Base-by-base conservation (phyloP, 164 flowering plant genomes). In the Macadamia integrifolia region DNA sequence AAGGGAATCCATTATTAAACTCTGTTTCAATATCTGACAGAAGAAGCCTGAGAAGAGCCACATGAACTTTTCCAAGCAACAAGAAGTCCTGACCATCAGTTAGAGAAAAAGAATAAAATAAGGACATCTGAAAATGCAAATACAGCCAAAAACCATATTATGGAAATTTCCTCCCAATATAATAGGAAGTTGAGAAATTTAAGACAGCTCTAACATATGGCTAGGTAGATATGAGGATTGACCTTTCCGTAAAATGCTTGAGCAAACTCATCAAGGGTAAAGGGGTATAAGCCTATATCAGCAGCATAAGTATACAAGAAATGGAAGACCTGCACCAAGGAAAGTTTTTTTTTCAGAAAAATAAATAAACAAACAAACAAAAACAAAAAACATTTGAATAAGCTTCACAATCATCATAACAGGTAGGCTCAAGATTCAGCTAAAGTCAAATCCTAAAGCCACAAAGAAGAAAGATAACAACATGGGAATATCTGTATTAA, bases 161-260 rank as follows among this genome's bases (percentile, higher is more conserved):
- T 15, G 12, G 6, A 18, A 63, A 48, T 13, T 46, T 18, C 30
- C 9, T n/a, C 9, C 30, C 13, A 14, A 28, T 29, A 9, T 13
- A 18, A 35, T 35, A 9, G n/a, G 31, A 32, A 23, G 57, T 31
- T 67, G 0, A 62, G 48, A 11, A 71, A 49, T 15, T 64, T 46
- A 35, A 48, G 49, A 29, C 9, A 50, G 50, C 13, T 32, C 60
- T 50, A 43, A 43, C n/a, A 13, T 62, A 62, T 43, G 13, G 28
- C 30, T 28, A 23, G 32, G 52, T 60, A 23, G 0, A 58, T 48
- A 69, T 53, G 17, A 75, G 58, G 65, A 67, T 66, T 69, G 30
- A 90, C 99, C 97, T 90, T 86, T 65, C 90, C 92, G 81, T 82
- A 86, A 81, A 94, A 94, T 80, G 97, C 90, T 74, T 84, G 89